Percentiles rank a stretch among this genome's conserved stretches.
Evolutionary conservation across 2,329 filamentous ascomycete species (phyloP).

Genomic region (Metarhizium robertsii): DNA sequence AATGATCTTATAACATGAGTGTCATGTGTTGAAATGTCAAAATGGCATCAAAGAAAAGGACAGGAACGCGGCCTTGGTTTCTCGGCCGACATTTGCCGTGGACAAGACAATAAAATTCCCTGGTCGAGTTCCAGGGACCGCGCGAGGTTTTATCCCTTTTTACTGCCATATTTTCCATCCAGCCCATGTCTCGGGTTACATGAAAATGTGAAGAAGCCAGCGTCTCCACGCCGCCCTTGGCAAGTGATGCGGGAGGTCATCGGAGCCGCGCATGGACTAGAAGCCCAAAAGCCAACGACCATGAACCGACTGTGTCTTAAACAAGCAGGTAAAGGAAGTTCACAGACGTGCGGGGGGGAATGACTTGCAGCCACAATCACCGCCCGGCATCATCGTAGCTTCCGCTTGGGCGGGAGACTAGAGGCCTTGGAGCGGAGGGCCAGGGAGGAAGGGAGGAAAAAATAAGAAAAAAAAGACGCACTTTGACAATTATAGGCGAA

Average conservation of each 20-base stretch:
- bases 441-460: too few species aligned
- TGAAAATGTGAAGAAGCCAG: neutral
- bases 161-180: neutral
- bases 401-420: too few species aligned
- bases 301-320: neutral
- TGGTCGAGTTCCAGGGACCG: neutral
- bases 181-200: neutral
- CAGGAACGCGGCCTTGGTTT: too few species aligned
- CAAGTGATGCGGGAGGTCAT: neutral
- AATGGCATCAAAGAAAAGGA: neutral
- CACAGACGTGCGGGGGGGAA: neutral
- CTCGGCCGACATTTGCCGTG: neutral
- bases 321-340: neutral
- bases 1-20: neutral
- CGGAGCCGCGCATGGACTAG: neutral
- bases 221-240: neutral
- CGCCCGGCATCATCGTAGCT: too few species aligned
- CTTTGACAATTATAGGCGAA: neutral
- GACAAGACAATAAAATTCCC: neutral
- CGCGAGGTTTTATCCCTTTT: neutral
- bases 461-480: too few species aligned
- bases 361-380: too few species aligned
- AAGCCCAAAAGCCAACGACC: neutral
- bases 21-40: neutral
- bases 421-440: too few species aligned